phyloP scores from a whole-genome alignment of 371 early-diverging fungal genomes.

The Thermomucor indicae-seudaticae region DNA sequence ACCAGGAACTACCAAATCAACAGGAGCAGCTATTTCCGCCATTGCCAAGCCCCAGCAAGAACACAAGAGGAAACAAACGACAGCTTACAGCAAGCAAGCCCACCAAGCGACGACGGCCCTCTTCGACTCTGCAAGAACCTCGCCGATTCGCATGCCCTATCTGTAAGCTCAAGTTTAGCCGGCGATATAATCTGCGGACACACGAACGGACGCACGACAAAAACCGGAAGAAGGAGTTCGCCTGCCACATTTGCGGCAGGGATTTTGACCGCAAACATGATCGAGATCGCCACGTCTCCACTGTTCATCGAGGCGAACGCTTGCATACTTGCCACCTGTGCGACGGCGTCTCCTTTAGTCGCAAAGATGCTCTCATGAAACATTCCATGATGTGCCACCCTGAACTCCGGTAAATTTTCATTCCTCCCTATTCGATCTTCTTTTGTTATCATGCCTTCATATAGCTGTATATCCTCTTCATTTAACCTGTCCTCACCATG shows the following conservation, averaged over 20 bases:
- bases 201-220: constrained; percentile 72
- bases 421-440: not conserved
- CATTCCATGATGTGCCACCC: constrained; percentile 10
- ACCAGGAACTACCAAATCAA: too few relatives aligned
- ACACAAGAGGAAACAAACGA: not conserved
- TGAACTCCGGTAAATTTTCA: not conserved
- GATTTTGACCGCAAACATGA: constrained; percentile 65
- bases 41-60: not conserved
- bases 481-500: too few relatives aligned
- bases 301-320: constrained; percentile 56
- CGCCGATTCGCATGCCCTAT: constrained; percentile 24
- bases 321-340: constrained; percentile 50
- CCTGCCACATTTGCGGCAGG: constrained; percentile 49
- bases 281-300: constrained; percentile 65
- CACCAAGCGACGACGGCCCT: not conserved
- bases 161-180: constrained; percentile 55
- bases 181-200: constrained; percentile 67
- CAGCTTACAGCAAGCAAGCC: not conserved
- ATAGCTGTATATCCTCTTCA: too few relatives aligned
- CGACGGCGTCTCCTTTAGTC: constrained; percentile 48
- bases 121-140: not conserved
- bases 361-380: constrained; percentile 62
- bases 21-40: not conserved
- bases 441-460: not conserved
- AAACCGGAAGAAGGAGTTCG: constrained; percentile 51